Evolutionary conservation across 2,329 filamentous ascomycete species (phyloP), one percentile per base, ranked within the genome.

Genomic region (Botrytis medusae): DNA sequence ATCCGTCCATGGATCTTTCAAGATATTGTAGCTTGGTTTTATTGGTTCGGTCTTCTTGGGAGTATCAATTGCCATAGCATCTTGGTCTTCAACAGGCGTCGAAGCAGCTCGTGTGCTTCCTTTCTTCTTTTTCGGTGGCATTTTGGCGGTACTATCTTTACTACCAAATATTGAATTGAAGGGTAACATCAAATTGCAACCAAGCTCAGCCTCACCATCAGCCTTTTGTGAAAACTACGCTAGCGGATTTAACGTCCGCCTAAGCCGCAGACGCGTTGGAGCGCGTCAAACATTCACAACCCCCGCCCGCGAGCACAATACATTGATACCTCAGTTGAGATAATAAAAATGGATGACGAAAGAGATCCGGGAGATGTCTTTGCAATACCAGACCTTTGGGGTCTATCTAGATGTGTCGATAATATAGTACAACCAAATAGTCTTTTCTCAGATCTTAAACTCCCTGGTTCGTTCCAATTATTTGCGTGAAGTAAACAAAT

Each of bases 1-100:
- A 79, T 97, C 95, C 6, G 94, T 98, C 96, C 96, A 99, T 40
- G 91, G 89, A 76, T 95, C 93, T 73, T 89, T 88, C 67, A 88
- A 82, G 6, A 86, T 80, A 75, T 90, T 84, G 74, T 84, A 83
- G 29, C 81, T 81, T n/a, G 82, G 79, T 74, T 84, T 83, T 80
- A 75, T 73, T 72, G 76, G 77, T 74, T 76, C 77, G 75, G 76
- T 42, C 42, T 73, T 62, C 64, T 74, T 65, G 1, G 88, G 87
- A 8, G 87, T 87, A 81, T 88, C 89, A 76, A 88, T 81, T 72
- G 87, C 88, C 87, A 89, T 90, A 37, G 85, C 83, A 82, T 91
- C 89, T 73, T 90, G 88, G 78, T 90, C 87, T 77, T 82, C 80
- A 12, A 65, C 65, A 5, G 86, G 87, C n/a, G 89, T 91, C 22